phyloP scores from a whole-genome alignment of 345 rosid species.

The Brassica rapa region DNA sequence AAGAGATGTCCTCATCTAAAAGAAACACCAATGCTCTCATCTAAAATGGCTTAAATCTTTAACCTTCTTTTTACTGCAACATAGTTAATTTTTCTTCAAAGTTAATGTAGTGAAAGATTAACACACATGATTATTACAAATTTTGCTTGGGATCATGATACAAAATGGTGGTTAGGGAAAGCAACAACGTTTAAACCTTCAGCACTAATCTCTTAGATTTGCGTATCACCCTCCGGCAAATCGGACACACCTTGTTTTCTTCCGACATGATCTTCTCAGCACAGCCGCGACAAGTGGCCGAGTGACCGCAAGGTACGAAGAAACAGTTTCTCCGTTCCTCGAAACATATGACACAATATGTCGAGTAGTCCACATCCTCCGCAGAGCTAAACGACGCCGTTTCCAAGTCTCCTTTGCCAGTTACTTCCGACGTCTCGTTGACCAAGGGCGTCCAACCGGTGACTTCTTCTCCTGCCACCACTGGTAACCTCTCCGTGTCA shows the following conservation, averaged over 20 bases:
- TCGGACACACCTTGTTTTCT: conserved; percentile 74
- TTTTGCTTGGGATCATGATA: background rate
- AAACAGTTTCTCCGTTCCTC: conserved; percentile 85
- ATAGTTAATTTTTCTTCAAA: background rate
- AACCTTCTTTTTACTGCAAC: background rate
- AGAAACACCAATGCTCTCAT: background rate
- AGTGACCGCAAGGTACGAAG: conserved; percentile 88
- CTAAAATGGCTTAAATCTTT: background rate
- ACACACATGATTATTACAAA: background rate
- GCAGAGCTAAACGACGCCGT: conserved; percentile 30
- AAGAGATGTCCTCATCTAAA: background rate
- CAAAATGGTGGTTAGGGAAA: conserved; percentile 11
- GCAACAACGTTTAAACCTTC: conserved; percentile 4
- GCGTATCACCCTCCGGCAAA: conserved; percentile 73
- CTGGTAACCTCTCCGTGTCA: background rate
- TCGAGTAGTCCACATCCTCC: conserved; percentile 65
- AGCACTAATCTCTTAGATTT: conserved; percentile 57
- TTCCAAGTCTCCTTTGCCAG: background rate
- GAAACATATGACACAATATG: conserved; percentile 77
- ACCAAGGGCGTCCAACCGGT: background rate
- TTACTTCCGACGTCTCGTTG: background rate
- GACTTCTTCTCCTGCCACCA: background rate
- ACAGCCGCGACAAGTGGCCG: conserved; percentile 83
- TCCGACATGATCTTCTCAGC: conserved; percentile 77
- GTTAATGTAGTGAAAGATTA: background rate